phyloP scores from a whole-genome alignment of 2,329 filamentous ascomycete genomes.

The Leptodontidium sp. region DNA sequence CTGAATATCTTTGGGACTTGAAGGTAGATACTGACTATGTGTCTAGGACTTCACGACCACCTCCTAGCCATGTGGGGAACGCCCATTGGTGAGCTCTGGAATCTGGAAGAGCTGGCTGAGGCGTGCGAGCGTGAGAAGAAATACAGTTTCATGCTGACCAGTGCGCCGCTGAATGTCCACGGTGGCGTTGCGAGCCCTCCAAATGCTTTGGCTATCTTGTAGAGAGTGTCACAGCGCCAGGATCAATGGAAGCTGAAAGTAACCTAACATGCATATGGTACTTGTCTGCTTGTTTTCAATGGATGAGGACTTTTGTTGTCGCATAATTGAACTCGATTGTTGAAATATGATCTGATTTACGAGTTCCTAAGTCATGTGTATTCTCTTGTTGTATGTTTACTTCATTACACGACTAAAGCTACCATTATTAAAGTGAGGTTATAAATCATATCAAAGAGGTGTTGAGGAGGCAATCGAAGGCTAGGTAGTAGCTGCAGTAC shows the following conservation, averaged over 20 bases:
- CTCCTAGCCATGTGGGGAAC: constrained; percentile 43
- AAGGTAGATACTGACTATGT: constrained; percentile 17
- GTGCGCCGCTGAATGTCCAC: constrained; percentile 60
- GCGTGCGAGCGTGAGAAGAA: constrained; percentile 60
- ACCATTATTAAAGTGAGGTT: no score
- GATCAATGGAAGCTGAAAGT: background rate
- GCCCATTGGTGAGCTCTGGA: constrained; percentile 45
- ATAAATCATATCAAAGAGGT: no score
- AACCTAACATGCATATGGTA: no score
- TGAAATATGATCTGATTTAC: no score
- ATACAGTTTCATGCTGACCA: constrained; percentile 70
- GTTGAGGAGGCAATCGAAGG: no score
- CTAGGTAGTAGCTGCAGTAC: no score
- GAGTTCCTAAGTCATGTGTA: no score
- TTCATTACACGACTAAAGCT: no score
- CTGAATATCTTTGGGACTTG: background rate
- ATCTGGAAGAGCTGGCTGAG: constrained; percentile 44
- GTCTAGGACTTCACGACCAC: constrained; percentile 41
- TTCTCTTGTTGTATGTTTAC: no score
- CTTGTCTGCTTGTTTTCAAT: no score
- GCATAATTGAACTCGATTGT: no score
- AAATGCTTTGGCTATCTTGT: constrained; percentile 42
- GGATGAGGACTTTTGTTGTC: no score
- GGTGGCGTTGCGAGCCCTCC: constrained; percentile 40
- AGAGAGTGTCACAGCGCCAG: background rate